Evolutionary conservation across 257 asterid species (phyloP), one percentile per base, ranked within the genome.

Genomic region (Rehmannia glutinosa): DNA sequence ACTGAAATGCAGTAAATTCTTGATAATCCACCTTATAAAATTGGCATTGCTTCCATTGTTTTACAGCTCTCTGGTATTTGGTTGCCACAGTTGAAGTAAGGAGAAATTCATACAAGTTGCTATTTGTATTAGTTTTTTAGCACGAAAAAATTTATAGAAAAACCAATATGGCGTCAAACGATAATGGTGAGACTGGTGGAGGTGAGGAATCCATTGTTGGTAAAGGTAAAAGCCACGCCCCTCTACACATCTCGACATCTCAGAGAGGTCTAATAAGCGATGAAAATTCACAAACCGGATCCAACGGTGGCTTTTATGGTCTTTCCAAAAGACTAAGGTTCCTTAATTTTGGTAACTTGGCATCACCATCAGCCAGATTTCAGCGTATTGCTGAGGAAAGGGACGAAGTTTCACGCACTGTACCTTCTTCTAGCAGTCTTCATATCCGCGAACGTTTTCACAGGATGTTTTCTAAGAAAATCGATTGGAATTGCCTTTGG

Each of bases 331-430:
- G 82, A 58, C 36, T 74, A 28, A 70, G 69, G 50, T 77, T 85
- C 67, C 76, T 72, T 59, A 82, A 79, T 15, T 67, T 90, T 17
- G 86, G 89, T 47, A 83, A 65, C 45, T 80, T 90, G 72, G 80
- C 73, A 28, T 90, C 97, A 3, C 91, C 95, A 2, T 85, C 93
- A 0, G 73, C 67, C 50, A 90, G 60, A 62, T 90, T 90, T 74
- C 86, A 87, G 71, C 80, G 79, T 43, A 61, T 90, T 25, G 83
- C 97, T 9, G 51, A 73, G 30, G 83, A 76, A 69, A 85, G 73
- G 69, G 95, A 85, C 52, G 89, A 78, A 8, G 59, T 83, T 52
- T 90, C 97, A 2, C 95, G 97, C 8, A 6, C 77, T 6, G 88
- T 90, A 20, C 91, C 93, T 28, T 85, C 95, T 47, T 77, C 84